A percentile compares a stretch with the other conserved stretches of the same genome.
Evolutionary conservation across 345 rosid species (phyloP).

Genomic region (Gossypium mustelinum): DNA sequence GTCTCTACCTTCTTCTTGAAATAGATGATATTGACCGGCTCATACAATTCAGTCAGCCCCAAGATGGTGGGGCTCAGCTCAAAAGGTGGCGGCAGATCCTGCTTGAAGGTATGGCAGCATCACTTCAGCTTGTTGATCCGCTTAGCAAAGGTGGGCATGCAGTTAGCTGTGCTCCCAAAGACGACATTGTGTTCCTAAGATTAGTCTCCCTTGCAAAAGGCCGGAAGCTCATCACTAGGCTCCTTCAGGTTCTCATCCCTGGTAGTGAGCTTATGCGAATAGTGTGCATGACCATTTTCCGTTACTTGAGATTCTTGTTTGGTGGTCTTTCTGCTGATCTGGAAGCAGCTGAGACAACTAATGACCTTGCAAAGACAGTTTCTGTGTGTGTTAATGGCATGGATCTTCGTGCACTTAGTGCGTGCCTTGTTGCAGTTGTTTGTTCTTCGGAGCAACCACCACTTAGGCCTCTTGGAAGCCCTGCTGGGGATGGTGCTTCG

Average conservation of each 20-base stretch:
- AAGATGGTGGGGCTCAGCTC: constrained; percentile 80
- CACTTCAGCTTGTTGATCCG: constrained; percentile 92
- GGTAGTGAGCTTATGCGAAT: constrained; percentile 78
- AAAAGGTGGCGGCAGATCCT: constrained; percentile 65
- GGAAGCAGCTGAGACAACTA: constrained; percentile 56
- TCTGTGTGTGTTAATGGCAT: constrained; percentile 60
- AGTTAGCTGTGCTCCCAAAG: constrained; percentile 51
- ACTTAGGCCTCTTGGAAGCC: constrained; percentile 83
- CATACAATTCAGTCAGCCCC: constrained; percentile 61
- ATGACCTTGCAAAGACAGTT: constrained; percentile 59
- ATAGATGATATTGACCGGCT: constrained; percentile 84
- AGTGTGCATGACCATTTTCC: constrained; percentile 83
- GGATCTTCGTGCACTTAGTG: constrained; percentile 87
- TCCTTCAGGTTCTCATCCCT: constrained; percentile 70
- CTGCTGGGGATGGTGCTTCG: constrained; percentile 88
- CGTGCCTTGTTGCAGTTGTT: constrained; percentile 95
- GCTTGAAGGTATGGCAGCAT: constrained; percentile 79
- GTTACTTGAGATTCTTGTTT: constrained; percentile 79
- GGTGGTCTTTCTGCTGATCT: constrained; percentile 67
- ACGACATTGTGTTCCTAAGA: constrained; percentile 76
- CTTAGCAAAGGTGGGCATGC: constrained; percentile 57
- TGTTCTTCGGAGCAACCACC: constrained; percentile 98
- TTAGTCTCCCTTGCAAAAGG: constrained; percentile 83
- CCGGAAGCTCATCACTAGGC: constrained; percentile 56
- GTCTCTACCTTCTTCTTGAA: constrained; percentile 65